Conservation (phyloP, 192 early-diverging fungal species). For the Mortierella antarctica region DNA sequence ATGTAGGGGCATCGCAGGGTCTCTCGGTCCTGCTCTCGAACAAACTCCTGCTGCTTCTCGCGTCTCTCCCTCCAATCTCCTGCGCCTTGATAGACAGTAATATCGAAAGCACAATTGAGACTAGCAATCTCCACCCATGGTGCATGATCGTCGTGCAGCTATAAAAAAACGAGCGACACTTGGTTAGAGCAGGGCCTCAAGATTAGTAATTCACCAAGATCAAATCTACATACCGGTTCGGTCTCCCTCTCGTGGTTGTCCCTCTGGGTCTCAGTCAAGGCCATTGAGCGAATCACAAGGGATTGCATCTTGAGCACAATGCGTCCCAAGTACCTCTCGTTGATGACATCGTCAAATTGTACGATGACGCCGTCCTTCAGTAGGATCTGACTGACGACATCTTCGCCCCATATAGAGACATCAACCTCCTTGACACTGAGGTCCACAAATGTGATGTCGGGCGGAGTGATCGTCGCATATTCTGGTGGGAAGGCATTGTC, state of each 20-base stretch:
- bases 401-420: slow-evolving; percentile 68
- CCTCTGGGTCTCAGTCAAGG: slow-evolving; percentile 38
- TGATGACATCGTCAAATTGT: slow-evolving; percentile 74
- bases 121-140: slow-evolving; percentile 79
- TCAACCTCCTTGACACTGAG: slow-evolving; percentile 65
- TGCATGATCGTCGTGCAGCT: slow-evolving; percentile 27
- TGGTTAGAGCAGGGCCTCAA: not conserved
- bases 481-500: slow-evolving; percentile 72
- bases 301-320: slow-evolving; percentile 69
- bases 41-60: slow-evolving; percentile 67
- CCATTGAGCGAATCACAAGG: slow-evolving; percentile 63
- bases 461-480: slow-evolving; percentile 51
- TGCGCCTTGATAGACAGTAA: slow-evolving; percentile 65
- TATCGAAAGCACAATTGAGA: slow-evolving; percentile 62
- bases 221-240: slow-evolving; percentile 29
- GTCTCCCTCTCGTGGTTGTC: slow-evolving; percentile 13
- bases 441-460: slow-evolving; percentile 73
- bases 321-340: slow-evolving; percentile 63
- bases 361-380: slow-evolving; percentile 69
- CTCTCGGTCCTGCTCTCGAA: slow-evolving; percentile 69
- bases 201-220: not conserved
- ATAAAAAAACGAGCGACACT: not conserved
- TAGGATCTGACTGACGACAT: slow-evolving; percentile 57
- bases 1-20: slow-evolving; percentile 70
- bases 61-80: slow-evolving; percentile 62